Evolutionary conservation across 2,329 filamentous ascomycete genomes (phyloP).

Genomic region (Penicillium sp.): DNA sequence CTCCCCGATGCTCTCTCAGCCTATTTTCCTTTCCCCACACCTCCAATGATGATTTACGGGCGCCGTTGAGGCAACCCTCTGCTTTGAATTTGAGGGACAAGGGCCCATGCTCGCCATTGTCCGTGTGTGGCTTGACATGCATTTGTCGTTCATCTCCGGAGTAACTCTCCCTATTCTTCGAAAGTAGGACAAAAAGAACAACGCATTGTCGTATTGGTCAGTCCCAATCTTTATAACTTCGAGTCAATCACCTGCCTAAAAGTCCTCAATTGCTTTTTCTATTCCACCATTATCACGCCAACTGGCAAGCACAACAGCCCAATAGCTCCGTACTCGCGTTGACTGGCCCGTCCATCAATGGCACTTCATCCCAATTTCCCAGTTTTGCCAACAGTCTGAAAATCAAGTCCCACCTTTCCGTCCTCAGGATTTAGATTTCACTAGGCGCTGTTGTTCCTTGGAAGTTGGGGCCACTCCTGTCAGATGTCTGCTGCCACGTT

Average conservation of each 20-base stretch:
- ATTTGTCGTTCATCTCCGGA: neutral
- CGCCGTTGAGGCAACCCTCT: neutral
- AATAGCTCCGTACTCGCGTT: neutral
- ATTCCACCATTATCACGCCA: neutral
- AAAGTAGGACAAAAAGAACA: neutral
- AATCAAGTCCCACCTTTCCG: neutral
- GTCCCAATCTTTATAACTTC: neutral
- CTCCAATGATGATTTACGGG: slow-evolving; percentile 1
- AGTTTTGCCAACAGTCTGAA: neutral
- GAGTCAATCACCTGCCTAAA: neutral
- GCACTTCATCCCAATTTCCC: neutral
- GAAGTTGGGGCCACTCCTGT: neutral
- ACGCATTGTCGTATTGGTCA: neutral
- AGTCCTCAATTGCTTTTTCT: neutral
- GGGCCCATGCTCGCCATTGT: neutral
- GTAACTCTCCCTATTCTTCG: neutral
- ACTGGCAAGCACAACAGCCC: neutral
- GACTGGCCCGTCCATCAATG: neutral
- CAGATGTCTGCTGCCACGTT: neutral
- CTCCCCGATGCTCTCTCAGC: neutral
- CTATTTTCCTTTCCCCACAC: slow-evolving; percentile 6
- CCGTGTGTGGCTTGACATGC: neutral
- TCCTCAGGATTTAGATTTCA: neutral
- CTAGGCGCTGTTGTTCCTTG: neutral
- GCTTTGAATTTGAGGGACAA: neutral